phyloP scores from a whole-genome alignment of 148 eudicot genomes.

The Rhododendron molle region DNA sequence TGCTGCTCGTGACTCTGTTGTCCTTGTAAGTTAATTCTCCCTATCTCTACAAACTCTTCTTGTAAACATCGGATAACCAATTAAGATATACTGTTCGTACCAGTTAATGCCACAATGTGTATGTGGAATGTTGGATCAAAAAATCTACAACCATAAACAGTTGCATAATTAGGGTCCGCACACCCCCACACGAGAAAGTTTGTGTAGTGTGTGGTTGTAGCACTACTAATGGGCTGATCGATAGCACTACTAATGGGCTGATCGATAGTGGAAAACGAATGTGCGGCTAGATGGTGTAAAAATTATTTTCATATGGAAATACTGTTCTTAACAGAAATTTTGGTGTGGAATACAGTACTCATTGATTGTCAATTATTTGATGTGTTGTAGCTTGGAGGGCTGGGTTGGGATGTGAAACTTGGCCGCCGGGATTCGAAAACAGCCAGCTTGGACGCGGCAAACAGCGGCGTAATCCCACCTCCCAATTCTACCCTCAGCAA shows the following conservation, averaged over 20 bases:
- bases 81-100: background rate
- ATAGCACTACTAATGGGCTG: background rate
- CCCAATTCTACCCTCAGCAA: conserved; percentile 42
- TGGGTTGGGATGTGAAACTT: conserved; percentile 52
- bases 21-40: conserved; percentile 22
- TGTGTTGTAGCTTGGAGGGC: conserved; percentile 55
- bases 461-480: conserved; percentile 47
- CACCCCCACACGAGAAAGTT: background rate
- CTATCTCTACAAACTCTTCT: background rate
- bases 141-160: too few species aligned
- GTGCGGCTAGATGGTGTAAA: background rate
- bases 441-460: conserved; percentile 48
- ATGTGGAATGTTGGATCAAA: background rate
- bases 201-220: background rate
- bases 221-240: too few species aligned
- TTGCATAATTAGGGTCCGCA: too few species aligned
- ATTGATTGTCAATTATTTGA: background rate
- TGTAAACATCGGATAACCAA: background rate
- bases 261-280: background rate
- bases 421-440: conserved; percentile 63
- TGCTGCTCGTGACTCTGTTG: conserved; percentile 33
- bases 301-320: background rate
- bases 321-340: background rate
- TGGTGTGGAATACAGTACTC: background rate
- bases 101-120: background rate